A percentile compares a stretch with the other conserved stretches of the same genome.
Evolutionary conservation across 1,284 basidiomycete species (phyloP).

Genomic region (Neonothopanus nambi): DNA sequence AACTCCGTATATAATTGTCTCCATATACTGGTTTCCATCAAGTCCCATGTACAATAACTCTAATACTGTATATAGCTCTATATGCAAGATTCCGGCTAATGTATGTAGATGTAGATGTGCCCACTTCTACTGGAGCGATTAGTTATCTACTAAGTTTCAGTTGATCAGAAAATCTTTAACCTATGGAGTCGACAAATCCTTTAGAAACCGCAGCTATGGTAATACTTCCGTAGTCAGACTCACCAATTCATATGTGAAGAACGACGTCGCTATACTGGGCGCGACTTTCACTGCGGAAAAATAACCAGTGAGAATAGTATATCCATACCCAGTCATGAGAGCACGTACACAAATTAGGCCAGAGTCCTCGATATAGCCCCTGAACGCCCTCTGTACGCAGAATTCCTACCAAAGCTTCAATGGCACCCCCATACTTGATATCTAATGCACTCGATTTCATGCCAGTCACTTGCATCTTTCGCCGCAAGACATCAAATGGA

Average conservation of each 20-base stretch:
- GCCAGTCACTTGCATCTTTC: constrained; percentile 95
- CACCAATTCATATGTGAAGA: constrained; percentile 78
- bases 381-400: constrained; percentile 71
- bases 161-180: constrained; percentile 32
- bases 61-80: neutral
- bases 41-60: too few species aligned
- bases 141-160: constrained; percentile 31
- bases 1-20: too few species aligned
- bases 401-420: constrained; percentile 75
- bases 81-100: neutral
- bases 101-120: constrained; percentile 8
- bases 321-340: constrained; percentile 10
- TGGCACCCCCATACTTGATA: constrained; percentile 74
- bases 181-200: constrained; percentile 20
- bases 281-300: constrained; percentile 75
- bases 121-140: constrained; percentile 29
- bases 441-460: constrained; percentile 66
- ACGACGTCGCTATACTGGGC: constrained; percentile 88
- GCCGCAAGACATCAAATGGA: constrained; percentile 90
- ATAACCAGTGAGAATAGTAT: constrained; percentile 12
- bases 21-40: too few species aligned
- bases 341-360: constrained; percentile 87
- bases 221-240: constrained; percentile 30
- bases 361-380: constrained; percentile 85
- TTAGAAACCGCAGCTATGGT: neutral